Evolutionary conservation across 331 rosid genomes (phyloP), one percentile per base, ranked within the genome.

Genomic region (Pyrus hybrid): DNA sequence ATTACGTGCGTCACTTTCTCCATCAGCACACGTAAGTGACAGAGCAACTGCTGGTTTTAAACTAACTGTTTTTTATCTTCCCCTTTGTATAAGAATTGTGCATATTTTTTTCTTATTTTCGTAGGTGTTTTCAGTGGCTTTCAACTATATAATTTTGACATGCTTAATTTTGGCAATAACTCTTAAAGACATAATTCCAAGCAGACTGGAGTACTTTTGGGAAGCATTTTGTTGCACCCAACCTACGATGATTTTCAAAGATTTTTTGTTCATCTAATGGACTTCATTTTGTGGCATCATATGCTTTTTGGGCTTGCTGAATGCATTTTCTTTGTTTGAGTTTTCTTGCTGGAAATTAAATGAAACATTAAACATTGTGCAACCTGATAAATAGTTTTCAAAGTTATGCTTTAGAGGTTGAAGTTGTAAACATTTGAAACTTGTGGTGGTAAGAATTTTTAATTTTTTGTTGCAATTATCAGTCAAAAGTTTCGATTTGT

Each of bases 1-100:
- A 93, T 63, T 91, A 93, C 72, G 98, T 88, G 71, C 93, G 96
- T 14, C 83, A 93, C 79, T 93, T 87, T 78, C 98, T 93, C 66
- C 91, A 89, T 63, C 98, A 93, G 49, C 98, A 93, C 81, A 88
- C 92, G 97, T 91, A 73, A 80, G 93, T 89, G 29, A 12, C 41
- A 10, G 20, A 66, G 45, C 45, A 37, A 37, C 45, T 11, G 18
- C 14, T 64, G 13, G 45, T 9, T 30, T 29, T 64, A 30, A 35
- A 20, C 22, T 37, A 10, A 66, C 70, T 5, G 18, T 66, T 66
- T 66, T n/a, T 35, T n/a, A 12, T 66, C 26, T 6, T 33, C 70
- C 49, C 51, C 37, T 11, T 35, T 12, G 6, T 16, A 58, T 32
- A 13, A 22, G 53, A 16, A 73, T 13, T 22, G 1, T 63, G 10